Conservation (phyloP, 2,329 filamentous ascomycete genomes). For the Xylaria sp. region DNA sequence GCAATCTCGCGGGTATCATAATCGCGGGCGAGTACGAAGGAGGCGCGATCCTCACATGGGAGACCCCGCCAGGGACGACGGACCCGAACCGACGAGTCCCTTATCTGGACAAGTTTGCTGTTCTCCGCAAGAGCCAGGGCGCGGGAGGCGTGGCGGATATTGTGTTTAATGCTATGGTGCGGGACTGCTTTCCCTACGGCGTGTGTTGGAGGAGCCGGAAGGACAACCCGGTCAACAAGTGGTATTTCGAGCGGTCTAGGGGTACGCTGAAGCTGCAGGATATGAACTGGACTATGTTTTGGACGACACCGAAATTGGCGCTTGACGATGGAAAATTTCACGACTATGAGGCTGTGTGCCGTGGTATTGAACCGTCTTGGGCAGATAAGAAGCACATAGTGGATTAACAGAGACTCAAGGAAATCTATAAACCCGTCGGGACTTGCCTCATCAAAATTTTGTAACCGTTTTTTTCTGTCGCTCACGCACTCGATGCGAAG, state of each 20-base stretch:
- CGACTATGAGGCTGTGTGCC: constrained; percentile 79
- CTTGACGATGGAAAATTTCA: constrained; percentile 59
- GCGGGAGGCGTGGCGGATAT: constrained; percentile 93
- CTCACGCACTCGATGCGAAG: not conserved
- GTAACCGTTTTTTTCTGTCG: not conserved
- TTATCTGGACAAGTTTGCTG: constrained; percentile 97
- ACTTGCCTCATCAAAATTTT: not conserved
- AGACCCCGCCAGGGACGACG: constrained; percentile 68
- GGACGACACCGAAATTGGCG: constrained; percentile 77
- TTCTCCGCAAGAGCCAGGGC: constrained; percentile 85
- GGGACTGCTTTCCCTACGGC: constrained; percentile 83
- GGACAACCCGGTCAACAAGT: constrained; percentile 96
- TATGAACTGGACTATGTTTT: constrained; percentile 98
- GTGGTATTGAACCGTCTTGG: constrained; percentile 67
- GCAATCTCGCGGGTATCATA: constrained; percentile 86
- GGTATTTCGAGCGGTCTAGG: constrained; percentile 92
- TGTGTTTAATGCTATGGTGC: constrained; percentile 94
- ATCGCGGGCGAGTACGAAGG: constrained; percentile 97
- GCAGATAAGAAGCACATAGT: constrained; percentile 62
- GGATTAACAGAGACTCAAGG: constrained; percentile 50
- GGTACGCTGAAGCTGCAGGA: constrained; percentile 82
- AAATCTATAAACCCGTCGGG: not conserved
- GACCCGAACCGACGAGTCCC: constrained; percentile 74
- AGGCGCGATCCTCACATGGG: constrained; percentile 93
- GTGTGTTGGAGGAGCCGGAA: constrained; percentile 92